Base-by-base conservation (phyloP, 2,329 filamentous ascomycete species). In the Cladosporium sp. region DNA sequence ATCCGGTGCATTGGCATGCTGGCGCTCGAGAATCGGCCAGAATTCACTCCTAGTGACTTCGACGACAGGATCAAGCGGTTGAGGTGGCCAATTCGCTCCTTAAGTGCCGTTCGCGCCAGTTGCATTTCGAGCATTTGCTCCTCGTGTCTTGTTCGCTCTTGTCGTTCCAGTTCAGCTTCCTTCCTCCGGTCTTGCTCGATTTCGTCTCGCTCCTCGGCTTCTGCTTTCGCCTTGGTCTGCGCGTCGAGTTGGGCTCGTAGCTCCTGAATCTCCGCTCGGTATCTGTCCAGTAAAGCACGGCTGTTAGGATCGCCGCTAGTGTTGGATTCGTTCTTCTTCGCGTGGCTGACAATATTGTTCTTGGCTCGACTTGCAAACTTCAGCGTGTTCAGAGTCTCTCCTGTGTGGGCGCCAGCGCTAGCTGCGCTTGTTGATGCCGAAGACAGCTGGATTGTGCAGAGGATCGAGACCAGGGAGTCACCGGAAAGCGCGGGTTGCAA, bases 111-210 rank as follows among this genome's bases (percentile, higher is more conserved):
- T 40, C 94, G 86, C 32, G 94, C 94, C 47, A 99, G 82, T 71
- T 99, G 94, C 90, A 99, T 97, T 74, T 99, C 94, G 56, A 99
- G 80, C 83, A 99, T 93, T 73, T 99, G 94, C 76, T 97, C 94
- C 70, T 97, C 92, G 65, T 97, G 94, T 34, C 69, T 61, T 20
- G 60, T 63, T 37, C 91, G 85, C 64, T 90, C 84, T 64, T 91
- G 87, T 7, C 89, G 89, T 73, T 97, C 90, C 22, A 77, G 62
- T 65, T 88, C 84, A 71, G 94, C 87, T 17, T 86, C 80, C 39
- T 80, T 85, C 64, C 66, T 71, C 40, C 86, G 83, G 67, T 94
- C 90, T 64, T 89, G 85, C 67, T 90, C 85, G 49, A 86, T 83
- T 60, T 88, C 82, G 51, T 82, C 83, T 22, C 89, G 84, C 52